These are phyloP conservation scores for Smittium culicis DNA, from an alignment of 371 early-diverging fungal species.

Conservation along the genomic window DNA sequence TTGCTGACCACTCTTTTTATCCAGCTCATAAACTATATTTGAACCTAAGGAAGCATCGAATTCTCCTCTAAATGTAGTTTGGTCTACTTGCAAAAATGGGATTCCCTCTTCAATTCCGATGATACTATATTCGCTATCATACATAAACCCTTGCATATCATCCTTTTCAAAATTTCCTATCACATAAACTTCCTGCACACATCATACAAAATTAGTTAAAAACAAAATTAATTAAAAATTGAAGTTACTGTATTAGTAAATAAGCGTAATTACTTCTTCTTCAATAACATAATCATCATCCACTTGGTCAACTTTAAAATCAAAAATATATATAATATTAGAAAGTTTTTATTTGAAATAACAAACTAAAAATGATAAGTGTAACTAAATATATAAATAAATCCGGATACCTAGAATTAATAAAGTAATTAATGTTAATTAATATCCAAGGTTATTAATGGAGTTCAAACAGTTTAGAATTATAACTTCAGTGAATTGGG, in stretches of 20 bases:
- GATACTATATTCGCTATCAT: not conserved
- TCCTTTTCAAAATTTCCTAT: conserved; percentile 5
- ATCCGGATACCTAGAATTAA: not conserved
- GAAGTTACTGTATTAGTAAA: not conserved
- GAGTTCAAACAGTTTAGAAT: too few species aligned
- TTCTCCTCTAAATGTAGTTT: not conserved
- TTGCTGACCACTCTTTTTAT: not conserved
- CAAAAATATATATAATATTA: not conserved
- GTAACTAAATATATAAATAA: not conserved
- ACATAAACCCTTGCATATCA: not conserved
- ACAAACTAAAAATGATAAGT: not conserved
- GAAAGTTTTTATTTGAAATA: not conserved
- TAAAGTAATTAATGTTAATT: not conserved
- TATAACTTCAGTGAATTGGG: too few species aligned
- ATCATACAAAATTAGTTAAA: not conserved
- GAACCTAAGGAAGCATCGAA: not conserved
- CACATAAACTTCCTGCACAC: not conserved
- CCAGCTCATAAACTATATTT: not conserved
- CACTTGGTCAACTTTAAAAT: not conserved
- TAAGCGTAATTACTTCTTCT: conserved; percentile 7
- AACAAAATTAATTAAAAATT: not conserved
- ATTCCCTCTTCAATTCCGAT: conserved; percentile 6
- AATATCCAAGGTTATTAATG: not conserved
- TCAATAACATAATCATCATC: conserved; percentile 3
- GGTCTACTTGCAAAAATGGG: conserved; percentile 1